phyloP scores from a whole-genome alignment of 148 eudicot genomes.

The Gaultheria prostrata region DNA sequence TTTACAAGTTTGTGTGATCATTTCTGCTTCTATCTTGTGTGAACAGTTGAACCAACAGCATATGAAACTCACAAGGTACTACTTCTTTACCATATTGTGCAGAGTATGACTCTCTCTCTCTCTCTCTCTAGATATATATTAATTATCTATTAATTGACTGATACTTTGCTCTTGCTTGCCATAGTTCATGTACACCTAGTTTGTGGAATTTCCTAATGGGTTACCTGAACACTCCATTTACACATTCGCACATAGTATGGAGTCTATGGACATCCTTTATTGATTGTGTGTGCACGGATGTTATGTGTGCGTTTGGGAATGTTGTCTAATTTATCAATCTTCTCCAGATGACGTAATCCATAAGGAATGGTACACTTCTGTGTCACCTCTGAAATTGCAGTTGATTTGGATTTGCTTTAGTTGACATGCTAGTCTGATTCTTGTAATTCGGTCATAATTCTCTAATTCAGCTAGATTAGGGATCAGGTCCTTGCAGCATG shows the following conservation, averaged over 20 bases:
- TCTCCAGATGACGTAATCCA: neutral
- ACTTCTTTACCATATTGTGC: slow-evolving; percentile 1
- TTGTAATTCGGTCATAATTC: neutral
- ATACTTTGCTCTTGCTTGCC: neutral
- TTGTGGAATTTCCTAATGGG: neutral
- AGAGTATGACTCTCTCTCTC: neutral
- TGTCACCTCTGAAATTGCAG: neutral
- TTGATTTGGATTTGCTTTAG: neutral
- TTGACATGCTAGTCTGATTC: neutral
- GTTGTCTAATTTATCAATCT: neutral
- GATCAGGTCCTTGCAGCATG: neutral
- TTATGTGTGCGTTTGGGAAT: neutral
- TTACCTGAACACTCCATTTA: neutral
- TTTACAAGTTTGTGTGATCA: slow-evolving; percentile 2
- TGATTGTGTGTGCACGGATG: neutral
- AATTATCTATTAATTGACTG: neutral
- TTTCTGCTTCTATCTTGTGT: slow-evolving; percentile 16
- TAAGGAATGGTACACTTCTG: neutral
- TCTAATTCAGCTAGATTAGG: neutral
- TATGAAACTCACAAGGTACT: slow-evolving; percentile 85
- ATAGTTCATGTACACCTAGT: neutral
- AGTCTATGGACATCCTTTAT: neutral
- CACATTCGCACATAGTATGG: neutral
- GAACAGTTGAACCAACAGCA: slow-evolving; percentile 58
- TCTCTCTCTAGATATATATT: neutral